Evolutionary conservation across 2,329 filamentous ascomycete genomes (phyloP).

Genomic region (Bipolaris oryzae): DNA sequence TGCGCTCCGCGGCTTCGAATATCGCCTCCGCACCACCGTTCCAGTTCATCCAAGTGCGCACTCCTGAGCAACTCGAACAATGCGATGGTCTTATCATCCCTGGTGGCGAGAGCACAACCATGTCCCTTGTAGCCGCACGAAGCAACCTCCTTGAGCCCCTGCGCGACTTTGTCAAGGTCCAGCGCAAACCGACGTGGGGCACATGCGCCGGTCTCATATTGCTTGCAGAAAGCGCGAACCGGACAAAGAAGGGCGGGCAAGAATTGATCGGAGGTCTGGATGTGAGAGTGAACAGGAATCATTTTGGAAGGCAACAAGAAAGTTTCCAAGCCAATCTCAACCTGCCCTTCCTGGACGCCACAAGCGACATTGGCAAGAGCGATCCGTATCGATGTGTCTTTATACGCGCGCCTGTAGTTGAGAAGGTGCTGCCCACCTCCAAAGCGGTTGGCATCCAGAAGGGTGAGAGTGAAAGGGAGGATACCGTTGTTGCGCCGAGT

Average conservation of each 20-base stretch:
- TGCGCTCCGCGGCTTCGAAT: constrained; percentile 69
- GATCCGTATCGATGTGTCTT: constrained; percentile 82
- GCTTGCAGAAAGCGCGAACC: constrained; percentile 84
- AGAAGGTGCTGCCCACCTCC: constrained; percentile 69
- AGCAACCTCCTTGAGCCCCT: constrained; percentile 83
- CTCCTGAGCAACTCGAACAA: constrained; percentile 67
- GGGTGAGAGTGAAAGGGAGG: constrained; percentile 55
- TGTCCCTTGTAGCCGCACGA: constrained; percentile 83
- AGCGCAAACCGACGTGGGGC: constrained; percentile 87
- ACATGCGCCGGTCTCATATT: constrained; percentile 95
- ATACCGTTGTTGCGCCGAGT: constrained; percentile 64
- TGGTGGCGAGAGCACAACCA: constrained; percentile 93
- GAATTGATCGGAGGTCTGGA: constrained; percentile 90
- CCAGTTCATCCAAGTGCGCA: constrained; percentile 79
- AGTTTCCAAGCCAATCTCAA: constrained; percentile 81
- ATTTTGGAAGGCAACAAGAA: constrained; percentile 92
- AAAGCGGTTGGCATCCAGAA: constrained; percentile 55
- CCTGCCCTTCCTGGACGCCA: constrained; percentile 68
- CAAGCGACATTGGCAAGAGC: constrained; percentile 36
- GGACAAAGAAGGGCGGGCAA: constrained; percentile 88
- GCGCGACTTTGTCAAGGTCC: constrained; percentile 85
- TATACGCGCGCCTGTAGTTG: constrained; percentile 92
- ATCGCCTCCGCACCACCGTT: constrained; percentile 43
- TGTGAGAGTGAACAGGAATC: constrained; percentile 89
- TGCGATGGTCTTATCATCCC: constrained; percentile 90